A percentile compares a stretch with the other conserved stretches of the same genome.
phyloP scores from a whole-genome alignment of 192 early-diverging fungal genomes.

The Coemansia sp. region DNA sequence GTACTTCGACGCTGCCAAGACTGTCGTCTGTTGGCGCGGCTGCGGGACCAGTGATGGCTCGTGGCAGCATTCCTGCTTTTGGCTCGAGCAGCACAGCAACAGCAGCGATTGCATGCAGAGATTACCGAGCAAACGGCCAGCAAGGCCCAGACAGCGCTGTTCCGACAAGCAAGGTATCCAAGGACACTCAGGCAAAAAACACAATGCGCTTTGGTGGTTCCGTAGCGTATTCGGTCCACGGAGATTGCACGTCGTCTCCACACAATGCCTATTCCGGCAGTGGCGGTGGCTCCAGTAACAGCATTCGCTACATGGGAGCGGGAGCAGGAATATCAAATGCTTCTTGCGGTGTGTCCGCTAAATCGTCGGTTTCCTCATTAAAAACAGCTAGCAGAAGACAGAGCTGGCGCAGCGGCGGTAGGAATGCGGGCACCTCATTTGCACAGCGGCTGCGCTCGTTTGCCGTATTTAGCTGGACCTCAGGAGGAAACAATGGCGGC shows the following conservation, averaged over 20 bases:
- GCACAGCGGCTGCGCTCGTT: slow-evolving; percentile 51
- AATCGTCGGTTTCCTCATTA: slow-evolving; percentile 42
- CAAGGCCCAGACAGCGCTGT: background rate
- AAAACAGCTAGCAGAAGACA: slow-evolving; percentile 21
- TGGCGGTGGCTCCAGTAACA: background rate
- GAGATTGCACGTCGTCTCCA: background rate
- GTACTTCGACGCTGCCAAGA: slow-evolving; percentile 1
- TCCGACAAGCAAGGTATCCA: background rate
- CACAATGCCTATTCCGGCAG: background rate
- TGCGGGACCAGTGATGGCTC: too few species aligned
- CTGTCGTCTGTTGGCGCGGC: slow-evolving; percentile 6
- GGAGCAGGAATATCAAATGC: slow-evolving; percentile 7
- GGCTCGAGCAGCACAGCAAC: slow-evolving; percentile 4
- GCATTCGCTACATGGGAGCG: background rate
- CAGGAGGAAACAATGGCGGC: slow-evolving; percentile 15
- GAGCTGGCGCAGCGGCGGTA: slow-evolving; percentile 43
- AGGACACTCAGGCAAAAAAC: background rate
- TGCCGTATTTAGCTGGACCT: slow-evolving; percentile 44
- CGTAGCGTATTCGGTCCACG: background rate
- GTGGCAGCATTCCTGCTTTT: background rate
- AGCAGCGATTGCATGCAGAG: slow-evolving; percentile 6
- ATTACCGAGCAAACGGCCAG: background rate
- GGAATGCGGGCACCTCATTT: slow-evolving; percentile 32
- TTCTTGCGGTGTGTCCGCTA: slow-evolving; percentile 27
- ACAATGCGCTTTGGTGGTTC: background rate